These are phyloP conservation scores for Oryza brachyantha DNA, from an alignment of 176 grass and related monocot genomes.

Conservation along the genomic window DNA sequence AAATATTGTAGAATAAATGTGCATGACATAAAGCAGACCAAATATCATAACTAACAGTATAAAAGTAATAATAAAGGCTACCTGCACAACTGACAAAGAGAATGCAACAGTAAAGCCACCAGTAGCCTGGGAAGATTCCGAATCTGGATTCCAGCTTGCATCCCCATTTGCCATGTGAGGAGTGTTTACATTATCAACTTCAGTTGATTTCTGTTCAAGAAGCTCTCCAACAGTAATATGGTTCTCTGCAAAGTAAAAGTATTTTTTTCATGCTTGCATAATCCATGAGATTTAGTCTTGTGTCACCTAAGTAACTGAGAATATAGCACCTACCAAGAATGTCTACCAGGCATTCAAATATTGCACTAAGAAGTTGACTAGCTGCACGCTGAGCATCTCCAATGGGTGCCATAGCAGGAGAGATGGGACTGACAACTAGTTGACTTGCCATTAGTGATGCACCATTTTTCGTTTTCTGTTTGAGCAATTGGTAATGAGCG, in stretches of 20 bases:
- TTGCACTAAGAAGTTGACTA: slow-evolving; percentile 65
- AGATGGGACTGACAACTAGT: slow-evolving; percentile 79
- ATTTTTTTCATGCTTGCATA: slow-evolving; percentile 29
- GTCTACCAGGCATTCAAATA: slow-evolving; percentile 68
- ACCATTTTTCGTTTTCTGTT: slow-evolving; percentile 69
- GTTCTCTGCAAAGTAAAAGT: slow-evolving; percentile 61
- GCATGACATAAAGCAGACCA: neutral
- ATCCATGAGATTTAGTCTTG: slow-evolving; percentile 29
- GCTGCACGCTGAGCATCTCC: slow-evolving; percentile 70
- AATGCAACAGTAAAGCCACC: slow-evolving; percentile 90
- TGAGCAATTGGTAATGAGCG: slow-evolving; percentile 46
- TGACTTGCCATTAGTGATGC: slow-evolving; percentile 51
- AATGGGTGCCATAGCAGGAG: slow-evolving; percentile 71
- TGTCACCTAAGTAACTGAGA: slow-evolving; percentile 13
- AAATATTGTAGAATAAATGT: neutral
- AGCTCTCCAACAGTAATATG: slow-evolving; percentile 93
- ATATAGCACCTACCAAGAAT: slow-evolving; percentile 74
- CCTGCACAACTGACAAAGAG: slow-evolving; percentile 87
- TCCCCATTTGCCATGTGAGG: slow-evolving; percentile 58
- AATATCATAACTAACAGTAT: neutral
- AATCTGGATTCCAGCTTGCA: slow-evolving; percentile 70
- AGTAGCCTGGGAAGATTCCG: slow-evolving; percentile 88
- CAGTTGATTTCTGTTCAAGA: slow-evolving; percentile 80
- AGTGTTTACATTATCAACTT: slow-evolving; percentile 58
- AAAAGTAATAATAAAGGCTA: slow-evolving; percentile 24